Conservation (phyloP, 169 alveolate genomes). For the Plasmodium gallinaceum region DNA sequence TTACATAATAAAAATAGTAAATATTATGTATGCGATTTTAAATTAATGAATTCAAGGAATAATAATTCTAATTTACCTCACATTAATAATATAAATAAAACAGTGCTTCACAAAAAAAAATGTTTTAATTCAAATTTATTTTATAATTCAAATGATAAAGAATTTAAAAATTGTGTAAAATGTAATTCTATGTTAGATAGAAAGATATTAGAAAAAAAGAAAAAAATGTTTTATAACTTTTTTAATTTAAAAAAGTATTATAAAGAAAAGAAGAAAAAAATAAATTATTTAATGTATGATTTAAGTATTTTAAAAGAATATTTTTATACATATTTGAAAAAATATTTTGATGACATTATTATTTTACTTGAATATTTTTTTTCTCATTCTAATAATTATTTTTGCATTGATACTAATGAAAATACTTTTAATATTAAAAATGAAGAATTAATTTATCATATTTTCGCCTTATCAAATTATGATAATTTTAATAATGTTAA, state of each 20-base stretch:
- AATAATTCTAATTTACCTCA: not conserved
- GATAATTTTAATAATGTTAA: conserved; percentile 17
- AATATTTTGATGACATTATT: conserved; percentile 64
- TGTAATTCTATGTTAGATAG: conserved; percentile 6
- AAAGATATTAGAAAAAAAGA: conserved; percentile 14
- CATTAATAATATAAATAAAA: not conserved
- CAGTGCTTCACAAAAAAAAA: not conserved
- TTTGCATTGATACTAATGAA: not conserved
- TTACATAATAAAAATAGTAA: too few species aligned
- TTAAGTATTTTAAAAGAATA: conserved; percentile 70
- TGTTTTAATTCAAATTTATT: not conserved
- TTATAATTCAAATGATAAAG: not conserved
- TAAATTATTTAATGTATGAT: conserved; percentile 49
- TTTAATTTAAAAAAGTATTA: conserved; percentile 27
- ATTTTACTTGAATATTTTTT: conserved; percentile 55
- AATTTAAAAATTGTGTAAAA: not conserved
- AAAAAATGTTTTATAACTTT: conserved; percentile 9
- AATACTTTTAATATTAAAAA: not conserved
- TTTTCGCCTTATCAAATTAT: conserved; percentile 24
- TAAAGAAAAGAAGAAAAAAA: conserved; percentile 20
- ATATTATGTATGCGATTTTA: not conserved
- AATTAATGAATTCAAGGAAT: not conserved
- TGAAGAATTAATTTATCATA: conserved; percentile 18
- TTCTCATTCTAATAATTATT: not conserved
- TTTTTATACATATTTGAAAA: conserved; percentile 38